phyloP scores from a whole-genome alignment of 2,329 filamentous ascomycete genomes.

The Pleurostoma richardsiae region DNA sequence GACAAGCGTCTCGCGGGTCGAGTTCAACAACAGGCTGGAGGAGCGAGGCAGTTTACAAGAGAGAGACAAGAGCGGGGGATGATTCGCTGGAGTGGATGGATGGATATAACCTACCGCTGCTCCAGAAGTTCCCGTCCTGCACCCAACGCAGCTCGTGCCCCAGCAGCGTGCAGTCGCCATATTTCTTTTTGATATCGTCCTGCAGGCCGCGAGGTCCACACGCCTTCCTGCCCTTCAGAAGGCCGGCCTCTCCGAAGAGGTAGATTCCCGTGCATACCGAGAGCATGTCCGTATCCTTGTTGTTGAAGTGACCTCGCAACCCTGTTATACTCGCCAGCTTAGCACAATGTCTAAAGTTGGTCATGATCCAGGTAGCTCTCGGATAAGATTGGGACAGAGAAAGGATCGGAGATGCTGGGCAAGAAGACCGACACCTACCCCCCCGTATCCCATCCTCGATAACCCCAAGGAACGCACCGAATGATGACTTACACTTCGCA shows the following conservation, averaged over 20 bases:
- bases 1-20: too few species aligned
- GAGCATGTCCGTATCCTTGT: conserved; percentile 38
- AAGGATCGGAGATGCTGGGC: too few species aligned
- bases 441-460: background rate
- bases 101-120: conserved; percentile 36
- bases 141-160: conserved; percentile 45
- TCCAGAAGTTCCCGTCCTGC: conserved; percentile 50
- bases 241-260: conserved; percentile 41
- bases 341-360: too few species aligned
- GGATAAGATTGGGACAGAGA: too few species aligned
- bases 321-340: conserved; percentile 9
- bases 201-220: conserved; percentile 43
- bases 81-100: background rate
- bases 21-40: too few species aligned
- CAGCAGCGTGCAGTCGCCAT: conserved; percentile 32
- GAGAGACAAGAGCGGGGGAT: background rate
- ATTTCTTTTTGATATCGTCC: conserved; percentile 28
- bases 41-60: background rate
- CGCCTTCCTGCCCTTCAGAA: conserved; percentile 37
- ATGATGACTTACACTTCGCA: too few species aligned
- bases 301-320: conserved; percentile 32
- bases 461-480: background rate
- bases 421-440: too few species aligned
- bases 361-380: too few species aligned
- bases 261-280: conserved; percentile 47